phyloP scores from a whole-genome alignment of 2,329 filamentous ascomycete genomes.

The Clonostachys chloroleuca region DNA sequence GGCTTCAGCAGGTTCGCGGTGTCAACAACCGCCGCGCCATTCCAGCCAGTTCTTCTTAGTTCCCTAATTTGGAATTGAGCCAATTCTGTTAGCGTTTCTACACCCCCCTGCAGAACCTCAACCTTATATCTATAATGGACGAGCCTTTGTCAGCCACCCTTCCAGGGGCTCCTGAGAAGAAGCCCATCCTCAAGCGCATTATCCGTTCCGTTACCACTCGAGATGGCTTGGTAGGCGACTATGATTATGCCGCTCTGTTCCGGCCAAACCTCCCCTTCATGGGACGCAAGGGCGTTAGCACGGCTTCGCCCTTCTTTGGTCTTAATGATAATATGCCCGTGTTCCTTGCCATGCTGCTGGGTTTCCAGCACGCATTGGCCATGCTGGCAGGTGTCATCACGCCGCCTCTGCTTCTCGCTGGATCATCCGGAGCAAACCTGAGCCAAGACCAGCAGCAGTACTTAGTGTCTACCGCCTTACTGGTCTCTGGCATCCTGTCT shows the following conservation, averaged over 20 bases:
- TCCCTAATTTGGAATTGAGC: neutral
- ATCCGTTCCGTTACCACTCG: conserved; percentile 45
- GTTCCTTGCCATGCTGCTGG: conserved; percentile 67
- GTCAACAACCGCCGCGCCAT: conserved; percentile 2
- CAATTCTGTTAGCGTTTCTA: neutral
- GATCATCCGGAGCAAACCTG: conserved; percentile 60
- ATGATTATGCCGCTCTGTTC: conserved; percentile 90
- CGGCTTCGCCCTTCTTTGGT: conserved; percentile 75
- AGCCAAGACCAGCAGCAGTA: conserved; percentile 61
- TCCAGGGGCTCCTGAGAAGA: conserved; percentile 32
- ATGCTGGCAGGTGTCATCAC: conserved; percentile 77
- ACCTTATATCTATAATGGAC: conserved; percentile 36
- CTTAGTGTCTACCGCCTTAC: conserved; percentile 72
- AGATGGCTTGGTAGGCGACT: conserved; percentile 76
- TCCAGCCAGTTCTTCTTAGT: neutral
- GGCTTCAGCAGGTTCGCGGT: conserved; percentile 16
- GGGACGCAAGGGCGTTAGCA: conserved; percentile 17
- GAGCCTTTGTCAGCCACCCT: conserved; percentile 41
- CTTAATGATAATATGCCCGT: conserved; percentile 76
- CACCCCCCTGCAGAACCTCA: too few relatives aligned
- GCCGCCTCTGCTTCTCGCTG: conserved; percentile 69
- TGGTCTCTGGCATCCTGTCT: conserved; percentile 73
- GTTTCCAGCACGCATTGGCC: conserved; percentile 73
- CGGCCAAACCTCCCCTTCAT: conserved; percentile 79
- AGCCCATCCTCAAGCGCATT: conserved; percentile 17